Percentiles rank a stretch among this genome's conserved stretches.
Conservation (phyloP, 1,139 yeast species). For the Candida tetrigidarum region DNA sequence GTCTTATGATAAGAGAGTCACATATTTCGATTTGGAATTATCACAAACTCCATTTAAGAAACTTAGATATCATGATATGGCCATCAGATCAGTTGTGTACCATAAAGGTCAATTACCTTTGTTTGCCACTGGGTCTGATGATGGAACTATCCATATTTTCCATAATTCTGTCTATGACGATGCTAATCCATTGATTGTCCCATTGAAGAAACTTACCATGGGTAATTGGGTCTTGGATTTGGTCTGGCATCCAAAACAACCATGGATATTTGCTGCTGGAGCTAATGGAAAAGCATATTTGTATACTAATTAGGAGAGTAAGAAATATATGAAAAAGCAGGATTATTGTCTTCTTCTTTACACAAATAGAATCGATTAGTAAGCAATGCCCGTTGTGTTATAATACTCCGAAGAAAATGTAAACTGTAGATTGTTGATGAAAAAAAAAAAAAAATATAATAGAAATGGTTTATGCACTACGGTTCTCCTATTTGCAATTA, state of each 20-base stretch:
- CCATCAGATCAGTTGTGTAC: conserved; percentile 86
- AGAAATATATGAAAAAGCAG: no score
- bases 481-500: no score
- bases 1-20: conserved; percentile 91
- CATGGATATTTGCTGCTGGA: conserved; percentile 98
- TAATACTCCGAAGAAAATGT: no score
- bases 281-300: conserved; percentile 96
- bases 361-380: neutral
- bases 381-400: no score
- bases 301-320: conserved; percentile 92
- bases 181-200: conserved; percentile 94
- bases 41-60: conserved; percentile 93
- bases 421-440: no score
- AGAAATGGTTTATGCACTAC: no score
- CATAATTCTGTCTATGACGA: conserved; percentile 98
- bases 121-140: conserved; percentile 97
- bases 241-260: conserved; percentile 98
- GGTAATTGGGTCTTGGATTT: conserved; percentile 80
- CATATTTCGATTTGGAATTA: conserved; percentile 97
- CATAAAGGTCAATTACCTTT: conserved; percentile 87
- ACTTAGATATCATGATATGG: conserved; percentile 90
- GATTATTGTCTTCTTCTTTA: no score
- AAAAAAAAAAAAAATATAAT: no score
- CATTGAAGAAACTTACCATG: conserved; percentile 93
- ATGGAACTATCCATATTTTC: conserved; percentile 91